These are phyloP conservation scores for Exophiala spinifera DNA, from an alignment of 2,329 filamentous ascomycete genomes.

Conservation along the genomic window DNA sequence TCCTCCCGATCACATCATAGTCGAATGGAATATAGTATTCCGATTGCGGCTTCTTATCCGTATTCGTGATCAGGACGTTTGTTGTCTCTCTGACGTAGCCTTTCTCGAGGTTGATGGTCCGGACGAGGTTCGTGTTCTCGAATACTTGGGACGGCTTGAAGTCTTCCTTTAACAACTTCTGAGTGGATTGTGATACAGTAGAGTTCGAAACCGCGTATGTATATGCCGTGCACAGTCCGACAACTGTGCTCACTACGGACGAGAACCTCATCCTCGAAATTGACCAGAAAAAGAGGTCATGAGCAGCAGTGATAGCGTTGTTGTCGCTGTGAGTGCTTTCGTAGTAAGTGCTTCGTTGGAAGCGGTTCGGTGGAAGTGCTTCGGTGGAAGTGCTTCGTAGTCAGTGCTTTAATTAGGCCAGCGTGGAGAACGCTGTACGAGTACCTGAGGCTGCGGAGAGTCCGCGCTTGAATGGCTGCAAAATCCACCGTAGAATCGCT, in stretches of 20 bases:
- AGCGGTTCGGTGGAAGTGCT: too few relatives aligned
- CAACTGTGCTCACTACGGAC: constrained; percentile 18
- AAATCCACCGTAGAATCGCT: background rate
- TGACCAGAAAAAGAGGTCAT: background rate
- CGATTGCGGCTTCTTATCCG: constrained; percentile 71
- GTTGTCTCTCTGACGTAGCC: constrained; percentile 84
- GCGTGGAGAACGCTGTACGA: constrained; percentile 20
- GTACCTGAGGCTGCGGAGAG: background rate
- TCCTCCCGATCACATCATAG: constrained; percentile 66
- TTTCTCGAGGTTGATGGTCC: constrained; percentile 89
- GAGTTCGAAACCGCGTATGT: constrained; percentile 24
- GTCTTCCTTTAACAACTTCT: constrained; percentile 38
- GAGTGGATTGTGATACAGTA: constrained; percentile 24
- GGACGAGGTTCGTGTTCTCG: constrained; percentile 88
- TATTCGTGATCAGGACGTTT: constrained; percentile 92
- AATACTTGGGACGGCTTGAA: constrained; percentile 90
- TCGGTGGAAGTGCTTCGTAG: too few relatives aligned
- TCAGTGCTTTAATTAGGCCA: constrained; percentile 19
- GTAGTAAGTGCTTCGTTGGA: too few relatives aligned
- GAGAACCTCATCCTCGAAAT: constrained; percentile 25
- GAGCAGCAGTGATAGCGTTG: constrained; percentile 10
- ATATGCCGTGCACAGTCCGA: constrained; percentile 17
- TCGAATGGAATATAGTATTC: constrained; percentile 92
- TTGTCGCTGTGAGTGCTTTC: too few relatives aligned
- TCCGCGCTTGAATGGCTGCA: background rate